phyloP scores from a whole-genome alignment of 2,329 filamentous ascomycete species.

The Colletotrichum gloeosporioides region DNA sequence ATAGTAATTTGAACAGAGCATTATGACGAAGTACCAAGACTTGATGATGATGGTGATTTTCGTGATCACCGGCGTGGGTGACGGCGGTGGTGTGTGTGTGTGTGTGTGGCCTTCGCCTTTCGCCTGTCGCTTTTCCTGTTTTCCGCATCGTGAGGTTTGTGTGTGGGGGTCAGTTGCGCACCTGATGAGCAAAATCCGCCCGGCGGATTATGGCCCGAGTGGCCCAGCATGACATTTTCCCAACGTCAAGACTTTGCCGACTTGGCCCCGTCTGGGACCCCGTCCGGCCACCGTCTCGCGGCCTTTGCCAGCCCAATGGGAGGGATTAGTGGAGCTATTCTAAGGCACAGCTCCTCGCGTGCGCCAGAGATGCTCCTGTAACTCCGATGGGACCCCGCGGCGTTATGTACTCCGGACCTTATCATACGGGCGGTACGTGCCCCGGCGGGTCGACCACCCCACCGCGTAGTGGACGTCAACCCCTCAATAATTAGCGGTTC shows the following conservation, averaged over 20 bases:
- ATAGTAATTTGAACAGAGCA: not conserved
- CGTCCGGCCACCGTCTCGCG: not conserved
- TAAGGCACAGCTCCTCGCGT: not conserved
- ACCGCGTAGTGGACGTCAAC: not conserved
- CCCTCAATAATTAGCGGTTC: constrained; percentile 20
- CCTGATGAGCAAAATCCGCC: constrained; percentile 14
- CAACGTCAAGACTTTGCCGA: constrained; percentile 9
- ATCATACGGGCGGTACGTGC: constrained; percentile 16
- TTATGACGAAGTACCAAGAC: not conserved
- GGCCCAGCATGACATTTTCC: constrained; percentile 14
- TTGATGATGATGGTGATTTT: not conserved
- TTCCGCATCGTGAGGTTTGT: not conserved
- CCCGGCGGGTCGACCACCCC: constrained; percentile 3
- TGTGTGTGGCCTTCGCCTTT: not conserved
- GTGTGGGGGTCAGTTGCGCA: not conserved
- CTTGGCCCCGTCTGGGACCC: not conserved
- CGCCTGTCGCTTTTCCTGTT: not conserved
- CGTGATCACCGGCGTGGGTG: not conserved
- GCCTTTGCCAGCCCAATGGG: constrained; percentile 1
- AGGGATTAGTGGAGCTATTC: constrained; percentile 2
- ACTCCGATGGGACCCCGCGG: not conserved
- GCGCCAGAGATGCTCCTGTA: not conserved
- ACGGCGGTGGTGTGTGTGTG: not conserved
- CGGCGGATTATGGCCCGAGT: constrained; percentile 18
- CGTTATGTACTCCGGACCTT: constrained; percentile 18